Evolutionary conservation across 2,329 filamentous ascomycete species (phyloP), one percentile per base, ranked within the genome.

Genomic region (Elsinoe fawcettii): DNA sequence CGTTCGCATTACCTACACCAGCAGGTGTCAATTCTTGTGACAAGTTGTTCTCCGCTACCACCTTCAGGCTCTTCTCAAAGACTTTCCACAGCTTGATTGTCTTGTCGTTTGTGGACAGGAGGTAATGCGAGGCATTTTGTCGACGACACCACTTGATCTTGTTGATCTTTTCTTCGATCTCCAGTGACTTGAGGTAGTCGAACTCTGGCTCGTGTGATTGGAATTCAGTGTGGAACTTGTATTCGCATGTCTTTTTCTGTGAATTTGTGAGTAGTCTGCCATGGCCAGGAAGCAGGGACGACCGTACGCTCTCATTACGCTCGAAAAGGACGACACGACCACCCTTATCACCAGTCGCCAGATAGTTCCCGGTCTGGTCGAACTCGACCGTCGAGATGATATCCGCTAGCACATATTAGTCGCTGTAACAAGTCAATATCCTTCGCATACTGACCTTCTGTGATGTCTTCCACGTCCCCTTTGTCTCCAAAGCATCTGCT

Each of bases 91-190:
- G 80, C 79, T 99, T 99, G 81, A 99, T 99, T 41, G 93, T 99
- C 80, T 99, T 99, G 79, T 99, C 93, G 72, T 99, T 99, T 66
- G 93, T 99, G 43, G 93, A 97, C 58, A 99, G 83, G 55, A 99
- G 84, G 74, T 96, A 99, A 77, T 99, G 93, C 57, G 93, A 97
- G 61, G 92, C 88, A 79, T 99, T 99, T 75, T 97, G 92, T 75
- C 93, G 86, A 70, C 88, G 86, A 74, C 93, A 99, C 93, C 93
- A 99, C 75, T 97, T 99, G 77, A 99, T 99, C 80, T 99, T 99
- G 82, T 99, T 99, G 81, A 99, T 99, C 79, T 99, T 99, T 76
- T 99, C 93, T 80, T 99, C 93, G 70, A 99, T 99, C 75, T 99
- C 93, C 66, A 99, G 82, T 32, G 93, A 99, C 76, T 99, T 99